Evolutionary conservation across 2,329 filamentous ascomycete genomes (phyloP).

Genomic region (Pseudophaeomoniella oleicola): DNA sequence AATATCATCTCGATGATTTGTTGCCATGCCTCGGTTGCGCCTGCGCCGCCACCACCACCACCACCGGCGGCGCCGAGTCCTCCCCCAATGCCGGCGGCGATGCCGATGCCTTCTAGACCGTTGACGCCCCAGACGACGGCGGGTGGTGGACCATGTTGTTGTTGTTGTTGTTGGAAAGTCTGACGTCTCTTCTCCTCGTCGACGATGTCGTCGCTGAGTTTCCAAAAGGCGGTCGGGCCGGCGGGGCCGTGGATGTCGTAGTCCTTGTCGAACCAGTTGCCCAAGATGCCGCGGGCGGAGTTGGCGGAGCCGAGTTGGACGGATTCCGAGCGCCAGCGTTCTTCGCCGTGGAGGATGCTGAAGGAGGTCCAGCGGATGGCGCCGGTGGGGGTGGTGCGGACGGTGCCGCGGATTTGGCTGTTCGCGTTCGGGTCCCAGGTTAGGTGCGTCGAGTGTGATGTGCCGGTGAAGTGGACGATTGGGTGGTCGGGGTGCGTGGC

Average conservation of each 20-base stretch:
- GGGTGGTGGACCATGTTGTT: no score
- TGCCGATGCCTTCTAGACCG: no score
- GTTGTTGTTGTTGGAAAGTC: no score
- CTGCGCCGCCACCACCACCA: no score
- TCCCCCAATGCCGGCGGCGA: no score
- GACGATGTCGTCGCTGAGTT: constrained; percentile 40
- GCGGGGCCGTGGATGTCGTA: constrained; percentile 54
- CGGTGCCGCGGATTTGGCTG: constrained; percentile 48
- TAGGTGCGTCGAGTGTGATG: constrained; percentile 46
- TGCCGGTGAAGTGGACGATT: constrained; percentile 54
- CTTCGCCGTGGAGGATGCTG: constrained; percentile 38
- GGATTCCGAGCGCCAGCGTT: constrained; percentile 63
- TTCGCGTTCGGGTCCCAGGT: constrained; percentile 55
- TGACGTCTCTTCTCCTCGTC: no score
- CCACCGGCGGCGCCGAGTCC: no score
- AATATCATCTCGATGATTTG: no score
- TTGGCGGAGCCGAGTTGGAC: constrained; percentile 56
- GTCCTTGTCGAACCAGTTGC: constrained; percentile 67
- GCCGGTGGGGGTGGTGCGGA: constrained; percentile 51
- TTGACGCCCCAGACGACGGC: no score
- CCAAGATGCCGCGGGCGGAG: constrained; percentile 53
- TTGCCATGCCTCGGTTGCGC: no score
- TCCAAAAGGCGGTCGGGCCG: constrained; percentile 68
- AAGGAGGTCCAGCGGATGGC: constrained; percentile 63
- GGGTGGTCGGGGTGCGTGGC: constrained; percentile 45